phyloP scores from a whole-genome alignment of 495 filamentous ascomycete species.

The Massariosphaeria phaeospora region DNA sequence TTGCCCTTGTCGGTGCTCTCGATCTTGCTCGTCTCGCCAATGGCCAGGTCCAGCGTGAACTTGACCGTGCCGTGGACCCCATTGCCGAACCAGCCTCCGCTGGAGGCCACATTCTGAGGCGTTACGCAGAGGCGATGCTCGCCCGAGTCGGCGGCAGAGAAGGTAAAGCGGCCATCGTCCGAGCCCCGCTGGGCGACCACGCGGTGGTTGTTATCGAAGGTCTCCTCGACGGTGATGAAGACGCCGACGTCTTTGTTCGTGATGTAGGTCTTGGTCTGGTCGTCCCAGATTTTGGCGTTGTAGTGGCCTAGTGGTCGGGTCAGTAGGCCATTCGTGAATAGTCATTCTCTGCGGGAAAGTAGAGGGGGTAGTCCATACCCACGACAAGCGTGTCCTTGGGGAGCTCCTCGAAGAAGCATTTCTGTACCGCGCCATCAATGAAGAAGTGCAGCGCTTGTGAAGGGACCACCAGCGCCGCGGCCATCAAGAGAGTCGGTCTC shows the following conservation, averaged over 20 bases:
- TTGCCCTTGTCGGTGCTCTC: conserved; percentile 92
- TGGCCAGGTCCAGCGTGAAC: conserved; percentile 83
- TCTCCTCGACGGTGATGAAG: conserved; percentile 89
- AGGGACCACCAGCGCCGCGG: conserved; percentile 47
- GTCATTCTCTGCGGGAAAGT: too few relatives aligned
- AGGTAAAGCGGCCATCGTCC: conserved; percentile 81
- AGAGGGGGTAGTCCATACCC: conserved; percentile 48
- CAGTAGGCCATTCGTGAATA: too few relatives aligned
- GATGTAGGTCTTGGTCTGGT: conserved; percentile 56
- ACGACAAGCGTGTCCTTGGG: conserved; percentile 97
- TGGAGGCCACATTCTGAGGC: conserved; percentile 58
- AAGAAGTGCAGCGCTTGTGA: conserved; percentile 91
- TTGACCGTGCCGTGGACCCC: conserved; percentile 67
- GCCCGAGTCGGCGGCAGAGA: conserved; percentile 88
- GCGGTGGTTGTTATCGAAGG: conserved; percentile 97
- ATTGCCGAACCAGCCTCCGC: conserved; percentile 65
- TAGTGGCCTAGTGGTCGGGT: conserved; percentile 60
- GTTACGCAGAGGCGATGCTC: conserved; percentile 94
- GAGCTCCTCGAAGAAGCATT: conserved; percentile 97
- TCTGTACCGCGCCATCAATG: conserved; percentile 73
- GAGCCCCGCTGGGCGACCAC: conserved; percentile 80
- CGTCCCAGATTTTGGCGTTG: conserved; percentile 73
- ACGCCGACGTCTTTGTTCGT: conserved; percentile 70
- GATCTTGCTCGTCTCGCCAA: conserved; percentile 92
- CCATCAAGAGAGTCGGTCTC: conserved; percentile 16